Base-by-base conservation (phyloP, 202 grass and related monocot genomes). In the Zizania palustris region DNA sequence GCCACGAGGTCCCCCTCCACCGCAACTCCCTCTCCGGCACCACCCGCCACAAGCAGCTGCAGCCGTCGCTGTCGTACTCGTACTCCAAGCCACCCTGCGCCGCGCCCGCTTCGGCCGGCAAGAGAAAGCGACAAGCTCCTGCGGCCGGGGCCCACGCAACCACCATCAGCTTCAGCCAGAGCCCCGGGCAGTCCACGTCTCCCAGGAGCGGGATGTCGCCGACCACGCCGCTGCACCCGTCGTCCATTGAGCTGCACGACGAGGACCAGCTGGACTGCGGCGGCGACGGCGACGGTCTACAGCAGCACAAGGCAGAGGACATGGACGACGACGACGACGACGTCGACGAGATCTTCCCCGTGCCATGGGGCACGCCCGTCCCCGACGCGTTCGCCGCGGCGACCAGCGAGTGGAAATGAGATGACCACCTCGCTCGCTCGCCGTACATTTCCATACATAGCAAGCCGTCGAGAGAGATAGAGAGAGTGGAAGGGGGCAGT, bases 11-110 rank as follows among this genome's bases (percentile, higher is more conserved):
- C 21, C 94, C 94, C 21, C 69, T 82, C 65, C 82, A 94, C 63
- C 94, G 94, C 79, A 97, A 90, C 58, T 88, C 87, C 65, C 95
- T 97, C 63, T 89, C 91, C 35, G 95, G 91, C 44, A 97, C 88
- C 49, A 90, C 91, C 0, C 82, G 91, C 50, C 72, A 78, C 67
- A 94, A 82, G 65, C 79, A 73, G 18, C 56, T 21, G 2, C 16
- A 38, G 6, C 42, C 46, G 5, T 43, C 76, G 28, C 28, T 8
- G 11, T 9, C 38, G 28, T 11, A 42, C 46, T 9, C 38, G 28
- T 11, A 42, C 46, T 21, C 40, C 33, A 11, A 15, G 14, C 16
- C 38, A 11, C 16, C 38, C 9, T 39, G 40, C 40, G 63, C 70
- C 6, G 28, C 28, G 4, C 0, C 45, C 45, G 45, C 3, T 4